Percentiles rank a stretch among this genome's conserved stretches.
These are phyloP conservation scores for Triticum monococcum DNA, from an alignment of 176 grass and related monocot genomes.

Conservation along the genomic window DNA sequence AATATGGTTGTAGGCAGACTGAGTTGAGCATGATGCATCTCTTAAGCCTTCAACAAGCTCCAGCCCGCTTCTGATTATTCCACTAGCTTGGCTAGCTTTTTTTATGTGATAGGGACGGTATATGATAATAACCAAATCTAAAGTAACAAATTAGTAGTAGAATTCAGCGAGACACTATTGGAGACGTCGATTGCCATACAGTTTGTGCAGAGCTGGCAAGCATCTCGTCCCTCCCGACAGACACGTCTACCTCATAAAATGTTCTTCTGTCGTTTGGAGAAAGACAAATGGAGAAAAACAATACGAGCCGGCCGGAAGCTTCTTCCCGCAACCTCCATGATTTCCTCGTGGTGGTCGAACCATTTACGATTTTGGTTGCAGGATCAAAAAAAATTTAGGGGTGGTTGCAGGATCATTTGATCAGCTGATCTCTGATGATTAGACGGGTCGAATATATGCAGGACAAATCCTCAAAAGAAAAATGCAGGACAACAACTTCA, in stretches of 20 bases:
- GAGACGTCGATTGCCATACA: slow-evolving; percentile 3
- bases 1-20: too few species aligned
- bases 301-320: neutral
- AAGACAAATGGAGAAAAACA: neutral
- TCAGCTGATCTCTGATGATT: too few species aligned
- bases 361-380: neutral
- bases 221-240: slow-evolving; percentile 7
- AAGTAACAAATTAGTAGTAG: neutral
- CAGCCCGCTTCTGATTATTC: neutral
- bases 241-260: neutral
- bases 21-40: too few species aligned
- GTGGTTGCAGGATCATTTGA: too few species aligned
- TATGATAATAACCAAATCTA: neutral
- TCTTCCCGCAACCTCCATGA: neutral
- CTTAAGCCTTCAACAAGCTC: neutral
- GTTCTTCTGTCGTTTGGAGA: neutral
- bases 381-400: neutral
- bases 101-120: neutral
- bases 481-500: too few species aligned
- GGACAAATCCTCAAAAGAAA: too few species aligned
- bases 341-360: neutral
- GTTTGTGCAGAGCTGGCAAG: slow-evolving; percentile 21
- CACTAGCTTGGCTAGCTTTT: neutral
- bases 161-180: neutral
- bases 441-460: too few species aligned